Conservation (phyloP, 495 filamentous ascomycete species). For the Annulohypoxylon bovei region DNA sequence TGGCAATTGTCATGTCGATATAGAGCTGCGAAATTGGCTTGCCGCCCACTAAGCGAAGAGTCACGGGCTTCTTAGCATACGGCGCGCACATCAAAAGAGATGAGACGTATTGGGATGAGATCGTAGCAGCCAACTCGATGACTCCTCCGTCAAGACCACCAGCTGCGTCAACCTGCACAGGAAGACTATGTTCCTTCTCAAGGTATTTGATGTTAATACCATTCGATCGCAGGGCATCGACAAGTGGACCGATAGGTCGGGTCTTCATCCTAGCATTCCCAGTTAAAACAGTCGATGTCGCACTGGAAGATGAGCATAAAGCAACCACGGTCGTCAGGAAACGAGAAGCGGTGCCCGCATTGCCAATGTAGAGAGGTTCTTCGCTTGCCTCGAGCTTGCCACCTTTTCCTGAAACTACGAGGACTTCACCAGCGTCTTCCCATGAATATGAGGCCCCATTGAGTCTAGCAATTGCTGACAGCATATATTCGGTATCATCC, state of each 20-base stretch:
- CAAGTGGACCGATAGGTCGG: constrained; percentile 91
- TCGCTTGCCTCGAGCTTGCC: constrained; percentile 81
- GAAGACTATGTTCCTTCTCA: constrained; percentile 81
- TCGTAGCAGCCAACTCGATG: constrained; percentile 91
- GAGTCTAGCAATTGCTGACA: constrained; percentile 83
- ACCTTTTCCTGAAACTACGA: constrained; percentile 90
- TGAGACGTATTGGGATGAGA: constrained; percentile 97
- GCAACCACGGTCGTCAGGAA: constrained; percentile 95
- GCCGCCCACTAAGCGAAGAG: constrained; percentile 86
- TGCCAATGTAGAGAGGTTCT: constrained; percentile 88
- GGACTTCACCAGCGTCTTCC: constrained; percentile 90
- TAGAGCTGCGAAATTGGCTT: constrained; percentile 97
- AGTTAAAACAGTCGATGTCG: constrained; percentile 80
- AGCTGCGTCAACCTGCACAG: constrained; percentile 81
- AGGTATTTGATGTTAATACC: constrained; percentile 85
- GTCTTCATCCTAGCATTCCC: constrained; percentile 98
- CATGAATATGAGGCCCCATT: constrained; percentile 92
- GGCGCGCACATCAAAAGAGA: constrained; percentile 97
- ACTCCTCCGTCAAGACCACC: constrained; percentile 89
- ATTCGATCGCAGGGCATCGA: constrained; percentile 87
- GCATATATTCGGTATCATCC: constrained; percentile 96
- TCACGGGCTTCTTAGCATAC: constrained; percentile 93
- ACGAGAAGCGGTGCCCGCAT: constrained; percentile 94
- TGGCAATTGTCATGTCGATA: constrained; percentile 97
- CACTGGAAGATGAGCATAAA: constrained; percentile 72